A percentile compares a stretch with the other conserved stretches of the same genome.
Evolutionary conservation across 805 yeast species (phyloP).

Genomic region (Yarrowia alimentaria): DNA sequence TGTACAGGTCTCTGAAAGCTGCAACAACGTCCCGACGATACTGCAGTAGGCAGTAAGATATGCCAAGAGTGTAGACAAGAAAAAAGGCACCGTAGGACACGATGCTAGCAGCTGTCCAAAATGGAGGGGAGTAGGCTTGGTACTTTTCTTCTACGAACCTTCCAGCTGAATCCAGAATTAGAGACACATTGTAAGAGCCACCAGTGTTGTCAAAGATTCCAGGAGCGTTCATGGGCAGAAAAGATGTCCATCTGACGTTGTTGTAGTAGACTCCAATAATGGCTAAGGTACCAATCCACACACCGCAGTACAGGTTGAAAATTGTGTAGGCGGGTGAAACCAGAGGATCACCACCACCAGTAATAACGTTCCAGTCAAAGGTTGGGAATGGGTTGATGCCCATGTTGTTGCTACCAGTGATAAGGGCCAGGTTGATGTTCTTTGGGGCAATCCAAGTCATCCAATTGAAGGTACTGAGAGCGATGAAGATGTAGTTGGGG

Average conservation of each 20-base stretch:
- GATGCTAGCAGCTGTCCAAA: slow-evolving; percentile 31
- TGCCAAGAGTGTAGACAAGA: slow-evolving; percentile 1
- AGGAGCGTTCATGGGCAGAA: slow-evolving; percentile 57
- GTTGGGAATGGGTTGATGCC: slow-evolving; percentile 45
- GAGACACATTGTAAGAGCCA: slow-evolving; percentile 47
- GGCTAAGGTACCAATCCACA: slow-evolving; percentile 31
- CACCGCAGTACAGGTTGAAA: slow-evolving; percentile 27
- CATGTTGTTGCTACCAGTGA: slow-evolving; percentile 53
- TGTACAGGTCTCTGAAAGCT: not conserved
- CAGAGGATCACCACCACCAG: slow-evolving; percentile 16
- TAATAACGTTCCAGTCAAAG: slow-evolving; percentile 44
- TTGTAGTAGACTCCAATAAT: slow-evolving; percentile 50
- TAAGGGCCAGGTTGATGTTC: slow-evolving; percentile 57
- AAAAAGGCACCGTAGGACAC: slow-evolving; percentile 12
- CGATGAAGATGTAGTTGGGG: slow-evolving; percentile 64
- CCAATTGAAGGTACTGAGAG: slow-evolving; percentile 63
- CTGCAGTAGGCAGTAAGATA: slow-evolving; percentile 10
- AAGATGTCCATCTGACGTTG: slow-evolving; percentile 58
- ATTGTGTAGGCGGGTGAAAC: slow-evolving; percentile 30
- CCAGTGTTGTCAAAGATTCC: slow-evolving; percentile 55
- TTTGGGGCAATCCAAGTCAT: slow-evolving; percentile 53
- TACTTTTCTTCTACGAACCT: slow-evolving; percentile 48
- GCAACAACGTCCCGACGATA: slow-evolving; percentile 1
- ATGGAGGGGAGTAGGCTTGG: slow-evolving; percentile 62
- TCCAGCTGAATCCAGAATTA: slow-evolving; percentile 42